Evolutionary conservation across 1,284 basidiomycete genomes (phyloP).

Genomic region (Athelia psychrophila): DNA sequence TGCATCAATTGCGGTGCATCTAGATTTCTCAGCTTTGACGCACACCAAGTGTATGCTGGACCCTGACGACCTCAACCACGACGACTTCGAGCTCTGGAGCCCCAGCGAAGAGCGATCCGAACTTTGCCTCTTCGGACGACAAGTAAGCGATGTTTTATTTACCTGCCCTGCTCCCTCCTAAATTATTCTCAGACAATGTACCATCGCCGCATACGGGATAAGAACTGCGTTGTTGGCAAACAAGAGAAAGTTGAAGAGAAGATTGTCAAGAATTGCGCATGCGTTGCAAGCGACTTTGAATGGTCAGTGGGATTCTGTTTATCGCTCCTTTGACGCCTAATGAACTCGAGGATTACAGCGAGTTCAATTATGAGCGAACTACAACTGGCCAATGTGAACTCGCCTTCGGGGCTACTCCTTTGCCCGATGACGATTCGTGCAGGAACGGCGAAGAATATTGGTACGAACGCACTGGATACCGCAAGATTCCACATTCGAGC

Average conservation of each 20-base stretch:
- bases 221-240: constrained; percentile 82
- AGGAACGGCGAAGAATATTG: constrained; percentile 67
- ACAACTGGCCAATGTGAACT: constrained; percentile 71
- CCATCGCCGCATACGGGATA: constrained; percentile 79
- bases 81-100: constrained; percentile 96
- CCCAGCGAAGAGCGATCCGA: constrained; percentile 84
- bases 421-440: constrained; percentile 63
- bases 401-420: constrained; percentile 61
- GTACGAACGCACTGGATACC: constrained; percentile 90
- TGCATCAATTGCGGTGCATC: constrained; percentile 71
- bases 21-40: constrained; percentile 88
- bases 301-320: constrained; percentile 56
- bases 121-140: constrained; percentile 82
- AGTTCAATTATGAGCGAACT: constrained; percentile 86
- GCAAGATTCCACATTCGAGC: constrained; percentile 83
- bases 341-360: constrained; percentile 43
- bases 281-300: constrained; percentile 80
- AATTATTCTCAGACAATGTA: constrained; percentile 65
- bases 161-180: background rate
- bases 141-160: constrained; percentile 42
- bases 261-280: constrained; percentile 72
- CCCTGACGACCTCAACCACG: constrained; percentile 68
- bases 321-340: background rate
- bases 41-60: constrained; percentile 71
- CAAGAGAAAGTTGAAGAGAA: constrained; percentile 50